phyloP scores from a whole-genome alignment of 495 filamentous ascomycete genomes.

The Tuber umbilicatum region DNA sequence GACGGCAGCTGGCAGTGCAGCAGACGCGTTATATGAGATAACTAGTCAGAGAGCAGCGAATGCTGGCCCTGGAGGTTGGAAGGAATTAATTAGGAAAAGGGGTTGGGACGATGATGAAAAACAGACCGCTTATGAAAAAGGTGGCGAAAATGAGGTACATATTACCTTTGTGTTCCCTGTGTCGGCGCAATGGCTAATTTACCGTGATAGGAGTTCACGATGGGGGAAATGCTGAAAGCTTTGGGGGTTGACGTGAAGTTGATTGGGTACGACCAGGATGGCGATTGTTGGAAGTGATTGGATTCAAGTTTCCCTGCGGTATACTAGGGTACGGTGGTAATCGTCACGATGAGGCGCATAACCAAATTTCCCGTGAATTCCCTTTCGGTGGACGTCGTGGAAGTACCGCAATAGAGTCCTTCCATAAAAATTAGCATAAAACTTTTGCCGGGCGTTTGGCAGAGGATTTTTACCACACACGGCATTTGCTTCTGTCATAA shows the following conservation, averaged over 20 bases:
- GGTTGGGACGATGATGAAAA: slow-evolving; percentile 38
- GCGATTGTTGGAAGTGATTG: slow-evolving; percentile 29
- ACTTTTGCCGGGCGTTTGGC: not conserved
- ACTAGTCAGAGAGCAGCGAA: slow-evolving; percentile 37
- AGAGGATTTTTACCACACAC: not conserved
- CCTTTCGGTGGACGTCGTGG: not conserved
- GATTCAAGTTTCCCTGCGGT: not conserved
- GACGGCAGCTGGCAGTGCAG: slow-evolving; percentile 37
- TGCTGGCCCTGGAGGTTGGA: slow-evolving; percentile 39
- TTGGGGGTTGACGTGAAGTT: slow-evolving; percentile 35
- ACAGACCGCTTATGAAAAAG: slow-evolving; percentile 14
- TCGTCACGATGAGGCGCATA: not conserved
- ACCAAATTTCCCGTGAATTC: not conserved
- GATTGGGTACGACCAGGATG: slow-evolving; percentile 29
- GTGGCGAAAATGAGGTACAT: slow-evolving; percentile 30
- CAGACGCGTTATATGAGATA: slow-evolving; percentile 38
- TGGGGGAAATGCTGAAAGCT: slow-evolving; percentile 40
- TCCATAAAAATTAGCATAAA: not conserved
- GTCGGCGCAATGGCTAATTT: slow-evolving; percentile 5
- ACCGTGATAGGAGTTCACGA: slow-evolving; percentile 30
- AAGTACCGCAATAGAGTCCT: not conserved
- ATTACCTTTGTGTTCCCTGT: not conserved
- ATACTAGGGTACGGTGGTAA: not conserved
- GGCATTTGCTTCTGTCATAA: not conserved
- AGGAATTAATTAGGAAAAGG: slow-evolving; percentile 33